These are phyloP conservation scores for Hansenula sp. DNA, from an alignment of 1,139 yeast genomes.

Conservation along the genomic window DNA sequence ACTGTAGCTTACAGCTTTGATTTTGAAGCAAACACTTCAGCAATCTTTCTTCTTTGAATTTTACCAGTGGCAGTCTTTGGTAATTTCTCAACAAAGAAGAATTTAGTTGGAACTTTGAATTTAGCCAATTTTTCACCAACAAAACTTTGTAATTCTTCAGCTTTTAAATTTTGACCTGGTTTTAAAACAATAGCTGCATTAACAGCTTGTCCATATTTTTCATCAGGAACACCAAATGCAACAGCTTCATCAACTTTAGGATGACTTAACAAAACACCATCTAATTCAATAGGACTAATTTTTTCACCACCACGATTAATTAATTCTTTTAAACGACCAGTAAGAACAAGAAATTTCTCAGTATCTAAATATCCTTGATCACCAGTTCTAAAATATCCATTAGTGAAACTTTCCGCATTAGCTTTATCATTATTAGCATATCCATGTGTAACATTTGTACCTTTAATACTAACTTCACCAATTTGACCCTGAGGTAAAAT, in stretches of 20 bases:
- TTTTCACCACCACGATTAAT: slow-evolving; percentile 71
- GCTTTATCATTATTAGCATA: slow-evolving; percentile 67
- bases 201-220: slow-evolving; percentile 61
- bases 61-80: slow-evolving; percentile 75
- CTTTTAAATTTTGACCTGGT: slow-evolving; percentile 31
- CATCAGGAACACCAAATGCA: slow-evolving; percentile 58
- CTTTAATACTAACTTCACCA: slow-evolving; percentile 66
- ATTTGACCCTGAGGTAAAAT: slow-evolving; percentile 42
- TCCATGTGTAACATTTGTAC: slow-evolving; percentile 65
- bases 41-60: slow-evolving; percentile 59
- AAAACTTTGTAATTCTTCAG: slow-evolving; percentile 40
- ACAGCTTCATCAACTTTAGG: slow-evolving; percentile 64
- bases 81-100: slow-evolving; percentile 52
- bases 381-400: slow-evolving; percentile 62
- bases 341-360: slow-evolving; percentile 54
- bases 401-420: slow-evolving; percentile 56
- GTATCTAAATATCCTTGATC: slow-evolving; percentile 60
- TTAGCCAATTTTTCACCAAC: slow-evolving; percentile 40
- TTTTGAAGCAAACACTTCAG: slow-evolving; percentile 34
- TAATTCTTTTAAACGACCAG: slow-evolving; percentile 64
- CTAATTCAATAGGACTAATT: slow-evolving; percentile 63
- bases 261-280: slow-evolving; percentile 49
- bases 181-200: slow-evolving; percentile 60
- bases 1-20: slow-evolving; percentile 26
- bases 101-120: slow-evolving; percentile 53